These are phyloP conservation scores for Pezicula carpinea DNA, from an alignment of 2,329 filamentous ascomycete species.

Conservation along the genomic window DNA sequence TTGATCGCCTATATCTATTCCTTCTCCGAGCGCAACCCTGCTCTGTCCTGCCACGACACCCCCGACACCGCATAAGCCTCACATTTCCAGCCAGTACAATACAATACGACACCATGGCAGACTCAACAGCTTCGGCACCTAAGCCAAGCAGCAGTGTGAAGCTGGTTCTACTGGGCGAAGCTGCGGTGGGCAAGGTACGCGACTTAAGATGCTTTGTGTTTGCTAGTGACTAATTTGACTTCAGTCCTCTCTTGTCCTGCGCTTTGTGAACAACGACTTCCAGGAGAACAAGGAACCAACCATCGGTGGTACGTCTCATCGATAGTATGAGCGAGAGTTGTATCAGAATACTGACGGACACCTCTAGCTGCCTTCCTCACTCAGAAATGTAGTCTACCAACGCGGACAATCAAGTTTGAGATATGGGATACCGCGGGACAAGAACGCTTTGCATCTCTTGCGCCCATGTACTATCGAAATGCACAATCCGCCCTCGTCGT, in stretches of 20 bases:
- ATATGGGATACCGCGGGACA: conserved; percentile 99
- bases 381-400: conserved; percentile 96
- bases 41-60: background rate
- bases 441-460: conserved; percentile 92
- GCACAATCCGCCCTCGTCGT: conserved; percentile 96
- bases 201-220: background rate
- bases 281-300: conserved; percentile 99
- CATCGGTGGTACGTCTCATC: conserved; percentile 71
- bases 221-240: background rate
- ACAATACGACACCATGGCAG: conserved; percentile 54
- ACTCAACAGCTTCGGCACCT: conserved; percentile 57
- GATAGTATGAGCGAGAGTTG: background rate
- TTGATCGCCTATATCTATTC: background rate
- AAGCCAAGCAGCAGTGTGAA: conserved; percentile 99
- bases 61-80: conserved; percentile 6
- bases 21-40: background rate
- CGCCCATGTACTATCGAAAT: conserved; percentile 99
- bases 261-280: conserved; percentile 99
- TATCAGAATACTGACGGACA: conserved; percentile 8
- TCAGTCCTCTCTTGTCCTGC: conserved; percentile 92
- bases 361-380: conserved; percentile 86
- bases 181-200: conserved; percentile 91
- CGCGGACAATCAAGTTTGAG: conserved; percentile 86
- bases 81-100: conserved; percentile 1
- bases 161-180: conserved; percentile 95